These are phyloP conservation scores for Colletotrichum sp. DNA, from an alignment of 2,329 filamentous ascomycete genomes.

Conservation along the genomic window DNA sequence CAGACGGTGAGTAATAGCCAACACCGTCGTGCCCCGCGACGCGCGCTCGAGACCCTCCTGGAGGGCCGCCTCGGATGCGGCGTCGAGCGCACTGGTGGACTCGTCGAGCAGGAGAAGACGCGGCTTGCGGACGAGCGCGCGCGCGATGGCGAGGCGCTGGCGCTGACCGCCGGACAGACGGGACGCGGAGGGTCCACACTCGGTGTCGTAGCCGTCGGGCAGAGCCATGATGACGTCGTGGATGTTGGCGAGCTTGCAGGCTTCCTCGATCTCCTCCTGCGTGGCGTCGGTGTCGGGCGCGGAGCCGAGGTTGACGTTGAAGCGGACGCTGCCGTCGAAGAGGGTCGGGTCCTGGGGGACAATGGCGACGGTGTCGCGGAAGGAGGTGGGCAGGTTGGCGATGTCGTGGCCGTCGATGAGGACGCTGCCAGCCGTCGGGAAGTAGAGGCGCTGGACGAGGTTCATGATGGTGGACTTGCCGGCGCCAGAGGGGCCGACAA, in stretches of 20 bases:
- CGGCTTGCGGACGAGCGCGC: slow-evolving; percentile 75
- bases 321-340: slow-evolving; percentile 60
- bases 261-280: slow-evolving; percentile 67
- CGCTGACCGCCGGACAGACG: slow-evolving; percentile 80
- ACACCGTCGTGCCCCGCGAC: slow-evolving; percentile 57
- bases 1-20: slow-evolving; percentile 63
- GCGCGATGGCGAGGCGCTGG: slow-evolving; percentile 79
- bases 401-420: slow-evolving; percentile 57
- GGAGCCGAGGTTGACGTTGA: slow-evolving; percentile 62
- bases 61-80: slow-evolving; percentile 69
- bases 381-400: slow-evolving; percentile 32
- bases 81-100: slow-evolving; percentile 79
- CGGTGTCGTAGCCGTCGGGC: slow-evolving; percentile 70
- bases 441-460: slow-evolving; percentile 60
- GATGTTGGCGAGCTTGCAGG: slow-evolving; percentile 72
- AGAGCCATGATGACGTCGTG: slow-evolving; percentile 70
- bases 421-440: slow-evolving; percentile 52
- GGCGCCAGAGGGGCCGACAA: slow-evolving; percentile 51
- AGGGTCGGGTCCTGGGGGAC: slow-evolving; percentile 65
- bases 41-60: slow-evolving; percentile 69
- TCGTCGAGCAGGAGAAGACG: slow-evolving; percentile 81
- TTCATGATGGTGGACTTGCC: slow-evolving; percentile 54
- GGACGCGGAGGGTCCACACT: slow-evolving; percentile 74
- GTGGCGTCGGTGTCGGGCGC: slow-evolving; percentile 59
- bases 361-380: slow-evolving; percentile 58